These are phyloP conservation scores for Talaromyces ruber DNA, from an alignment of 495 filamentous ascomycete species.

Conservation along the genomic window DNA sequence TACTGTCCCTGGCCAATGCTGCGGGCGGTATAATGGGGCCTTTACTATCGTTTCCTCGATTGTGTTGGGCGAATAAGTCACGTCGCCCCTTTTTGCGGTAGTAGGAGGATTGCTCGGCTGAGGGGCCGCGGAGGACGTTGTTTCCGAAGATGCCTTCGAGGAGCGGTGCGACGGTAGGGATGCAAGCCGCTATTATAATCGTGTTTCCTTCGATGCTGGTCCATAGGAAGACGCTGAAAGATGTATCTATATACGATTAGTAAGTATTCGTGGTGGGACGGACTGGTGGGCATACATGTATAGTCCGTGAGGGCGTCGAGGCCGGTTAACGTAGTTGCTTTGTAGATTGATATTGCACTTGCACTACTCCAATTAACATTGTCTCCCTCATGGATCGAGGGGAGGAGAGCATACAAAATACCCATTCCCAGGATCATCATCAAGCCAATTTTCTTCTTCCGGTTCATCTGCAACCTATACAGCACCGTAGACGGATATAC, in stretches of 20 bases:
- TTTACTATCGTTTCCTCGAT: background rate
- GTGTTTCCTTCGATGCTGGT: constrained; percentile 39
- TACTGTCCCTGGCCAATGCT: background rate
- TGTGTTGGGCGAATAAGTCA: background rate
- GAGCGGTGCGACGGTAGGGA: constrained; percentile 37
- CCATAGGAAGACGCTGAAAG: constrained; percentile 34
- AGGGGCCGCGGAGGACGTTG: background rate
- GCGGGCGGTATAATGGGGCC: background rate
- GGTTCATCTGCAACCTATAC: constrained; percentile 30
- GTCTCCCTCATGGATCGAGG: background rate
- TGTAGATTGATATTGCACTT: constrained; percentile 25
- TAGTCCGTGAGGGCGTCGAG: constrained; percentile 26
- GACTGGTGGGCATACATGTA: constrained; percentile 21
- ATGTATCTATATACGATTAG: constrained; percentile 12
- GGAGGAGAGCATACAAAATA: constrained; percentile 10
- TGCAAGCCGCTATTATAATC: constrained; percentile 40
- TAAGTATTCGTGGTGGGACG: background rate
- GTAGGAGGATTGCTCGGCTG: background rate
- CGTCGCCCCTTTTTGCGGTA: background rate
- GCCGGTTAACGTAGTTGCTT: constrained; percentile 27
- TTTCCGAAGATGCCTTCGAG: constrained; percentile 22
- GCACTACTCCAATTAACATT: constrained; percentile 7
- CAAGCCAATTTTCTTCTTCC: constrained; percentile 39
- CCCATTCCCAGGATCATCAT: constrained; percentile 35
- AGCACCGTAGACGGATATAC: constrained; percentile 37